phyloP scores from a whole-genome alignment of 164 flowering plant species.

The Liriodendron chinense region DNA sequence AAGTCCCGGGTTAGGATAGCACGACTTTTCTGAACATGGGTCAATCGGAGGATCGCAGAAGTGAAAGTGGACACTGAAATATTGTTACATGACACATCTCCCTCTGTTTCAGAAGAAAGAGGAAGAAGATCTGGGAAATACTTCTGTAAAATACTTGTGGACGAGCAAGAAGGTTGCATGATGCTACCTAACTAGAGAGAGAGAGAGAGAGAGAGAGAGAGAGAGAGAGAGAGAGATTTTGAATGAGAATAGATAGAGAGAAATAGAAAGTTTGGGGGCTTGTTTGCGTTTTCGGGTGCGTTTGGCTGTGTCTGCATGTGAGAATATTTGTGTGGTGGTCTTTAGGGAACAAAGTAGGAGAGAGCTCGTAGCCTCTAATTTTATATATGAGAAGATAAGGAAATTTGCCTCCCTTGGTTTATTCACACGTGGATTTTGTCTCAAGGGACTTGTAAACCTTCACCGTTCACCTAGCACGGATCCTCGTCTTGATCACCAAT shows the following conservation, averaged over 20 bases:
- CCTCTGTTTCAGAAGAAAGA: background rate
- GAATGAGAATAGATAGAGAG: background rate
- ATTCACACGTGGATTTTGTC: too few relatives aligned
- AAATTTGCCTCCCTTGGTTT: background rate
- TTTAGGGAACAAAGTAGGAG: background rate
- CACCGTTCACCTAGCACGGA: too few relatives aligned
- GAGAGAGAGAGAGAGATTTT: background rate
- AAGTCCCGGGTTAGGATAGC: background rate
- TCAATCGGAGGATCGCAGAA: background rate
- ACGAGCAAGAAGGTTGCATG: constrained; percentile 11
- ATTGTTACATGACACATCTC: background rate
- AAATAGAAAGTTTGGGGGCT: background rate
- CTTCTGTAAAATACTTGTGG: constrained; percentile 3
- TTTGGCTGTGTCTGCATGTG: background rate
- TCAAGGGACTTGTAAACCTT: too few relatives aligned
- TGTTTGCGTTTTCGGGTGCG: background rate
- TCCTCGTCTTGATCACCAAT: too few relatives aligned
- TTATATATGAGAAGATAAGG: background rate
- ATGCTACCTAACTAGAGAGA: background rate
- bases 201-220: background rate
- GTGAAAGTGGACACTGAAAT: constrained; percentile 10
- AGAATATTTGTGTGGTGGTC: background rate
- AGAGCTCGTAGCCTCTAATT: background rate
- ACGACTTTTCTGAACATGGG: background rate
- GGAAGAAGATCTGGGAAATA: constrained; percentile 14